These are phyloP conservation scores for Penicillium frequentans DNA, from an alignment of 2,329 filamentous ascomycete species.

Conservation along the genomic window DNA sequence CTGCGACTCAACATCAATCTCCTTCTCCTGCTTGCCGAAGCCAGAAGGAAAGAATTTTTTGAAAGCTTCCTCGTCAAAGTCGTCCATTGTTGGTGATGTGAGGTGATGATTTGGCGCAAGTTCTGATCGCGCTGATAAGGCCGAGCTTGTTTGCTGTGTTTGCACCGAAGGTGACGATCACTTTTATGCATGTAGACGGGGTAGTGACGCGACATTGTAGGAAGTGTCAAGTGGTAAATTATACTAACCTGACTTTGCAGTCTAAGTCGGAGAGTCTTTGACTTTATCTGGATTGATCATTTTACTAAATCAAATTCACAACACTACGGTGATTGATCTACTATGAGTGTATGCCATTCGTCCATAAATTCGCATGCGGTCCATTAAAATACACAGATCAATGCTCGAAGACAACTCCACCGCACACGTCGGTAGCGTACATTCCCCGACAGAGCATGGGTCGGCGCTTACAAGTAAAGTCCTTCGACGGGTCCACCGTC, in stretches of 20 bases:
- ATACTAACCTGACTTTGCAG: not conserved
- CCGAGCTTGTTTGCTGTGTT: conserved; percentile 30
- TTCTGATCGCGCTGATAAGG: conserved; percentile 12
- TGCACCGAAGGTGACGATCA: conserved; percentile 9
- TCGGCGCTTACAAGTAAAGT: conserved; percentile 78
- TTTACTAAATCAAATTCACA: not conserved
- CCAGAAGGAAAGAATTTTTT: conserved; percentile 70
- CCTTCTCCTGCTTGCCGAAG: conserved; percentile 79
- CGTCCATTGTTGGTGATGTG: conserved; percentile 35
- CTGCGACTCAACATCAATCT: conserved; percentile 74
- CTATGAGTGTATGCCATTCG: conserved; percentile 12
- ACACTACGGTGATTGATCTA: not conserved
- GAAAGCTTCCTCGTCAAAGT: conserved; percentile 47
- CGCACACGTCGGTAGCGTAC: not conserved
- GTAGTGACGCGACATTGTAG: not conserved
- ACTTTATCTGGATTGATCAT: not conserved
- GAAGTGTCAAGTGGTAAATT: not conserved
- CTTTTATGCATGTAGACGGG: not conserved
- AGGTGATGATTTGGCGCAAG: conserved; percentile 7
- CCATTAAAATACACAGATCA: conserved; percentile 29
- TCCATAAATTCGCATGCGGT: conserved; percentile 13
- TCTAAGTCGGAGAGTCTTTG: not conserved
- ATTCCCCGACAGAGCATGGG: conserved; percentile 4
- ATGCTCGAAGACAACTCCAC: conserved; percentile 6
- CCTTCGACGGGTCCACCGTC: conserved; percentile 93